Base-by-base conservation (phyloP, 257 asterid species). In the Gentiana macrophylla region DNA sequence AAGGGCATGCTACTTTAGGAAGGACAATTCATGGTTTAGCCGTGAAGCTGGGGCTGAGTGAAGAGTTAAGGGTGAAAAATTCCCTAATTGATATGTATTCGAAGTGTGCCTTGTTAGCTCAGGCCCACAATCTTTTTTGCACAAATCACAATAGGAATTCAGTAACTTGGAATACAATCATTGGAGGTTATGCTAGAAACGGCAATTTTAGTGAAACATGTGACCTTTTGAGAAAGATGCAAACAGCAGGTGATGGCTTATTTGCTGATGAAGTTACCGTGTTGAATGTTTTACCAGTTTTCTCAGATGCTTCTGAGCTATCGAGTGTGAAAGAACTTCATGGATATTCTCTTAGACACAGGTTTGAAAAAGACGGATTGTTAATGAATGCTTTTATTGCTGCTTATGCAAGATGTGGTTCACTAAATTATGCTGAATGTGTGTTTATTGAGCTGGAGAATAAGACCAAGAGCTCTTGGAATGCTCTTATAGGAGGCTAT, bases 111-210 rank as follows among this genome's bases (percentile, higher is more conserved):
- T 37, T 12, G 50, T 65, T 63, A 11, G 41, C 13, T 64, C 68
- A 72, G 50, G 74, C 78, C 13, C 63, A 12, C 33, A 11, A 59
- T 35, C 35, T 64, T 53, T 68, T 72, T 52, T 55, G 60, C 44
- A 49, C 13, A 41, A 60, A 62, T 60, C 62, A 38, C 24, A 37
- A 45, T 35, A 72, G 56, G 63, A 72, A 55, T 60, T 61, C 64
- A 15, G 74, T 72, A 34, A 59, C 78, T 47, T 72, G 78, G 78
- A 72, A 72, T 57, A 63, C 78, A 2, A 61, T 72, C 8, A 72
- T 72, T 13, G 66, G 74, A 43, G 71, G 65, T 53, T 72, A 56
- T 63, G 57, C 71, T n/a, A 66, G 71, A 43, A 38, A 50, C 49
- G 73, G 73, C 38, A 57, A 62, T 67, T 50, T 59, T 50, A 33